phyloP scores from a whole-genome alignment of 257 asterid species.

The Nicotiana knightiana region DNA sequence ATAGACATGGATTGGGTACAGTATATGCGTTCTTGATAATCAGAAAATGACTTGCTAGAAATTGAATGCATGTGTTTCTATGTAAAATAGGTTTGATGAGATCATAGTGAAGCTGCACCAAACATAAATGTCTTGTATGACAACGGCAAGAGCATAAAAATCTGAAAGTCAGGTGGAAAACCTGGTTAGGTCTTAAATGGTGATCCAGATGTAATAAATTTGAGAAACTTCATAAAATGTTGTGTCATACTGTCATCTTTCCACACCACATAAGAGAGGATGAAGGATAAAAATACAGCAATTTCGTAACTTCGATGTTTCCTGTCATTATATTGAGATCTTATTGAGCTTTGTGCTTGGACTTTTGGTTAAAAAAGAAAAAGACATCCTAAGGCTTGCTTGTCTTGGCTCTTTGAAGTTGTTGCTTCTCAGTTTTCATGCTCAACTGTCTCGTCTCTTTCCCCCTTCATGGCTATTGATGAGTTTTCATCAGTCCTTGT shows the following conservation, averaged over 20 bases:
- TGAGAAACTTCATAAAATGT: neutral
- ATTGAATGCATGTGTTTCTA: neutral
- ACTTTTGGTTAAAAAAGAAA: neutral
- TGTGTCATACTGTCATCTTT: neutral
- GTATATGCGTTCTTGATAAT: neutral
- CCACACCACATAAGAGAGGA: neutral
- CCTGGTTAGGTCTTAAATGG: neutral
- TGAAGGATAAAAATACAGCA: neutral
- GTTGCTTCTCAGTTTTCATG: neutral
- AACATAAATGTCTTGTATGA: neutral
- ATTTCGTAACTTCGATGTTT: neutral
- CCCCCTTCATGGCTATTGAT: neutral
- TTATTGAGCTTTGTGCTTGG: neutral
- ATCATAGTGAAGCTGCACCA: neutral
- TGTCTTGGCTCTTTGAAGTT: neutral
- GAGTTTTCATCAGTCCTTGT: neutral
- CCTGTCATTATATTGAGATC: neutral
- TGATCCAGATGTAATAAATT: neutral
- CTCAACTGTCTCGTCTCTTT: neutral
- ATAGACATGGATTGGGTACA: neutral
- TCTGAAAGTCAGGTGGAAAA: neutral
- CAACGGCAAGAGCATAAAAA: neutral
- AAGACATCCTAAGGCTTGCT: neutral
- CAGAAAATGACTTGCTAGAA: constrained; percentile 3
- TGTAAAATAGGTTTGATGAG: neutral